Evolutionary conservation across 176 grass and related monocot genomes (phyloP).

Genomic region (Chrysopogon serrulatus): DNA sequence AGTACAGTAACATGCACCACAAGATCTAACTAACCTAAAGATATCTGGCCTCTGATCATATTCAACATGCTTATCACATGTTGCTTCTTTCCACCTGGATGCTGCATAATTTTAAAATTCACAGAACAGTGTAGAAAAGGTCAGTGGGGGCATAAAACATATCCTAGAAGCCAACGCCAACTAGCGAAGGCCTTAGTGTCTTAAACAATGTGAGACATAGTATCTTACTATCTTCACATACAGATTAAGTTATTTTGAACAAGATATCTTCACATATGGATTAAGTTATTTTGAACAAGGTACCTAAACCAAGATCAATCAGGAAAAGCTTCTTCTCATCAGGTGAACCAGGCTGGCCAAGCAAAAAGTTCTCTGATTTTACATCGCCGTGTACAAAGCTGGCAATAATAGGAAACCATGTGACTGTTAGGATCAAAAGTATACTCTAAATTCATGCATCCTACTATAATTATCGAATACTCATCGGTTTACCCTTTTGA

Average conservation of each 20-base stretch:
- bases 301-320: constrained; percentile 95
- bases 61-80: constrained; percentile 62
- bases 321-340: constrained; percentile 91
- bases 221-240: neutral
- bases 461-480: neutral
- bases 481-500: constrained; percentile 63
- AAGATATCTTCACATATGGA: constrained; percentile 9
- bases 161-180: neutral
- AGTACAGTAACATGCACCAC: constrained; percentile 1
- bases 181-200: neutral
- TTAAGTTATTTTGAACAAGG: neutral
- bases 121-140: neutral
- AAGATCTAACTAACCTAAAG: constrained; percentile 58
- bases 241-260: neutral
- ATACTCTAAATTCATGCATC: neutral
- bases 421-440: neutral
- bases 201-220: neutral
- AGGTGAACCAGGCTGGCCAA: constrained; percentile 77
- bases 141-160: neutral
- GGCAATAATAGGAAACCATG: neutral
- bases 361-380: constrained; percentile 90
- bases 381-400: constrained; percentile 95
- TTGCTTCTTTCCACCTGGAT: constrained; percentile 65
- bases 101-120: constrained; percentile 55
- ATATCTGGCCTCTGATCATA: constrained; percentile 92